A percentile compares a stretch with the other conserved stretches of the same genome.
These are phyloP conservation scores for Leccinum barrowsii DNA, from an alignment of 768 basidiomycete species.

Conservation along the genomic window DNA sequence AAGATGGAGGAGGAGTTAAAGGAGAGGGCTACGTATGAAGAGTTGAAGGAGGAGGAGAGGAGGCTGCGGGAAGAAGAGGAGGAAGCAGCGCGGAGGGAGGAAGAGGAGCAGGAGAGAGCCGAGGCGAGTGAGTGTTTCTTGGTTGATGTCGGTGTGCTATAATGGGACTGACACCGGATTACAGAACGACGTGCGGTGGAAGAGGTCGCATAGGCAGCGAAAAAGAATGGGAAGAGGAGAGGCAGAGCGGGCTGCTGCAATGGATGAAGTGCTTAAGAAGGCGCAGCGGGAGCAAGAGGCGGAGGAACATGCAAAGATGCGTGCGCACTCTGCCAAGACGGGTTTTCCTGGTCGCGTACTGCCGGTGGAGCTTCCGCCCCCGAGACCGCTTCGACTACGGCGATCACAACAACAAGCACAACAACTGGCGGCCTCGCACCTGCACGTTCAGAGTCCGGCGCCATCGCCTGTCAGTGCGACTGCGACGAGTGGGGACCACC, in stretches of 20 bases:
- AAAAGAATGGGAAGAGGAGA: conserved; percentile 57
- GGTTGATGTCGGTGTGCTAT: too few species aligned
- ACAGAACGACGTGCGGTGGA: conserved; percentile 56
- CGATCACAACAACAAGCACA: too few species aligned
- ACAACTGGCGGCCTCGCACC: too few species aligned
- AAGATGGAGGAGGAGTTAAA: conserved; percentile 57
- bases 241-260: conserved; percentile 46
- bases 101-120: conserved; percentile 35
- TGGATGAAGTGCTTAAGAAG: conserved; percentile 43
- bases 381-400: too few species aligned
- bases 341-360: conserved; percentile 10
- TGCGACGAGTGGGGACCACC: too few species aligned
- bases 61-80: conserved; percentile 22
- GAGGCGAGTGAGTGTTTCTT: conserved; percentile 44
- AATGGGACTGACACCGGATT: too few species aligned
- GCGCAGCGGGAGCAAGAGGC: conserved; percentile 21
- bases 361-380: too few species aligned
- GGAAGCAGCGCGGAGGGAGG: conserved; percentile 10
- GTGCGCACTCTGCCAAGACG: conserved; percentile 23
- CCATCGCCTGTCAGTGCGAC: too few species aligned
- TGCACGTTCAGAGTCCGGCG: too few species aligned
- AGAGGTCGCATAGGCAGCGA: conserved; percentile 50
- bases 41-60: conserved; percentile 50
- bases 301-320: conserved; percentile 37
- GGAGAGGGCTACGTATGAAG: conserved; percentile 56